Percentiles rank a stretch among this genome's conserved stretches.
These are phyloP conservation scores for Pseudonectria buxi DNA, from an alignment of 2,329 filamentous ascomycete species.

Conservation along the genomic window DNA sequence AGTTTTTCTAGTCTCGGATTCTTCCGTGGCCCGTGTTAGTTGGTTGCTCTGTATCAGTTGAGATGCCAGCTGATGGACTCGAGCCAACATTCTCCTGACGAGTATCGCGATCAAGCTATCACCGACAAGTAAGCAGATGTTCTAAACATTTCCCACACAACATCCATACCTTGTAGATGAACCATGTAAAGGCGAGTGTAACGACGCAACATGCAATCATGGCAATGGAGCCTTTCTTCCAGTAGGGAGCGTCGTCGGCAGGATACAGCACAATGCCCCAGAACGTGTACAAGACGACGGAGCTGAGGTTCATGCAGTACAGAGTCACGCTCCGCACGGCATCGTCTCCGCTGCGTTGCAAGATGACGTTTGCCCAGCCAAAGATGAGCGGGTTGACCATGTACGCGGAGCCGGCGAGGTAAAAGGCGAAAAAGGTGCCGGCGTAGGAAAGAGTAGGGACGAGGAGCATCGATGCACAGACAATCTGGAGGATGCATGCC, in stretches of 20 bases:
- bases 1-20: too few species aligned
- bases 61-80: too few species aligned
- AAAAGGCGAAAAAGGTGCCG: conserved; percentile 16
- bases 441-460: conserved; percentile 12
- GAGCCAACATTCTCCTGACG: too few species aligned
- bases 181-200: conserved; percentile 15
- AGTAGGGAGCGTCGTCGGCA: conserved; percentile 36
- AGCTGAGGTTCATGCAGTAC: conserved; percentile 34
- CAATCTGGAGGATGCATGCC: conserved; percentile 11
- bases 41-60: too few species aligned
- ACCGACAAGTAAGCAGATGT: too few species aligned
- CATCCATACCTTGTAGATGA: conserved; percentile 7
- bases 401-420: conserved; percentile 17
- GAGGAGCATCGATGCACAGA: conserved; percentile 14
- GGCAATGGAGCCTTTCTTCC: conserved; percentile 23
- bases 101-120: too few species aligned
- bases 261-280: conserved; percentile 39
- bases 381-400: conserved; percentile 21
- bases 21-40: too few species aligned
- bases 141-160: too few species aligned
- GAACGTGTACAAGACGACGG: conserved; percentile 35
- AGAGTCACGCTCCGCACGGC: conserved; percentile 33
- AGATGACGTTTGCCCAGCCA: conserved; percentile 20
- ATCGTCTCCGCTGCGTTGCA: conserved; percentile 27
- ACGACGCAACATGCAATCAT: conserved; percentile 13